A percentile compares a stretch with the other conserved stretches of the same genome.
Evolutionary conservation across 1,139 yeast species (phyloP).

Genomic region (Geotrichum aggregatum): DNA sequence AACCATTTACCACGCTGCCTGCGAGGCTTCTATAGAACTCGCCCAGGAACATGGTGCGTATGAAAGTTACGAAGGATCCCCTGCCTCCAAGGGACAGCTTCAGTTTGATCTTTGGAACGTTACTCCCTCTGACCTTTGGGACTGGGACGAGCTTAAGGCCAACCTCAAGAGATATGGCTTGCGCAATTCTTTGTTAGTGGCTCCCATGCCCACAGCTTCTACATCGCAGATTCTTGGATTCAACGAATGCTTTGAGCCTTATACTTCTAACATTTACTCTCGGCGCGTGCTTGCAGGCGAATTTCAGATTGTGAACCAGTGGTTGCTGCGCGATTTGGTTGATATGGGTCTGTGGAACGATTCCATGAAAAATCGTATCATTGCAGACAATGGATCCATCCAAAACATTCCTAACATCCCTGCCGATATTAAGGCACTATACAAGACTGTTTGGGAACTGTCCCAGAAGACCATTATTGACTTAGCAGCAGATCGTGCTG

Average conservation of each 20-base stretch:
- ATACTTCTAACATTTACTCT: constrained; percentile 80
- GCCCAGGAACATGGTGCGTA: constrained; percentile 65
- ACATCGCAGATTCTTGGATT: constrained; percentile 86
- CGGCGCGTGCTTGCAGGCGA: constrained; percentile 87
- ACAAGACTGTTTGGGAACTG: constrained; percentile 96
- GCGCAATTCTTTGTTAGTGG: constrained; percentile 77
- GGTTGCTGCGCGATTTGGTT: constrained; percentile 72
- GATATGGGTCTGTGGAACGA: constrained; percentile 82
- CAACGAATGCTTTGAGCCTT: constrained; percentile 90
- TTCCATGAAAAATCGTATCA: constrained; percentile 72
- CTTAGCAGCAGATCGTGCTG: constrained; percentile 93
- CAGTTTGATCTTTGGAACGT: constrained; percentile 81
- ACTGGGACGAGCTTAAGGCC: constrained; percentile 69
- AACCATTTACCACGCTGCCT: constrained; percentile 83
- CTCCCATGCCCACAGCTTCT: constrained; percentile 95
- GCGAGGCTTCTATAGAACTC: constrained; percentile 74
- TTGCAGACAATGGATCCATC: constrained; percentile 80
- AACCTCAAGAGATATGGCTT: constrained; percentile 60
- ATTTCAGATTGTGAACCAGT: constrained; percentile 82
- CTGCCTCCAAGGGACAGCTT: constrained; percentile 72
- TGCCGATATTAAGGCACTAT: constrained; percentile 65
- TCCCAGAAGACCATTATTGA: constrained; percentile 85
- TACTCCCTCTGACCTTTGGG: constrained; percentile 65
- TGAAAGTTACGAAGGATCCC: constrained; percentile 68
- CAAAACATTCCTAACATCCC: constrained; percentile 77